Base-by-base conservation (phyloP, 2,329 filamentous ascomycete species). In the Cercospora zeina region DNA sequence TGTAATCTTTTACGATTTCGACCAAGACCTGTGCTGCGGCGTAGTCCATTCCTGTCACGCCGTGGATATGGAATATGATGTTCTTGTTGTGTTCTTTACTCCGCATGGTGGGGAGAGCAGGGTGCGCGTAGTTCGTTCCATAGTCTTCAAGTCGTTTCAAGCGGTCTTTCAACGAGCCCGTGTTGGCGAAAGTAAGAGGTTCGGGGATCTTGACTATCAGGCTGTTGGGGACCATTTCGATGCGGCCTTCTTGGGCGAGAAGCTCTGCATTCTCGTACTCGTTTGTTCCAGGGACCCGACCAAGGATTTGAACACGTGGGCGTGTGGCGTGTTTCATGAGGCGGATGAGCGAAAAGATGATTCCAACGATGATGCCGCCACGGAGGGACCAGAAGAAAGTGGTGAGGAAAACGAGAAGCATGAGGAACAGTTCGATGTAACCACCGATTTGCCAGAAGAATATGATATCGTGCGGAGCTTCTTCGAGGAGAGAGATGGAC, bases 201-300 rank as follows among this genome's bases (percentile, higher is more conserved):
- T 99, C 95, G 0, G 95, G 93, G 59, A 99, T 97, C 80, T 97
- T 97, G 71, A 97, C 91, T 63, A 99, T 96, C 9, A 99, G 80
- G 64, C 90, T 96, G 14, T 93, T 91, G 67, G 97, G 93, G 58
- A 97, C 84, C 70, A 96, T 93, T 74, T 97, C 93, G 2, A 97
- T 82, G 30, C 68, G 59, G 11, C 58, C 64, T 16, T 67, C 67
- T 37, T 65, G 65, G 1, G 65, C 66, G 34, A 70, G 68, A 0
- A 88, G 71, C 70, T 88, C 93, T 1, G 93, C 92, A 70, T 96
- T 96, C 67, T 93, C 90, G 71, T 96, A 97, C 4, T 86, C 86
- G 0, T 76, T 76, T 0, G 90, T 96, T 10, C 90, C 91, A 0
- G 90, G 89, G 1, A 96, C 87, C 61, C 93, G 90, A 36, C 95